A percentile compares a stretch with the other conserved stretches of the same genome.
Evolutionary conservation across 352 stramenopile genomes (phyloP).

Genomic region (Plasmopara halstedii): DNA sequence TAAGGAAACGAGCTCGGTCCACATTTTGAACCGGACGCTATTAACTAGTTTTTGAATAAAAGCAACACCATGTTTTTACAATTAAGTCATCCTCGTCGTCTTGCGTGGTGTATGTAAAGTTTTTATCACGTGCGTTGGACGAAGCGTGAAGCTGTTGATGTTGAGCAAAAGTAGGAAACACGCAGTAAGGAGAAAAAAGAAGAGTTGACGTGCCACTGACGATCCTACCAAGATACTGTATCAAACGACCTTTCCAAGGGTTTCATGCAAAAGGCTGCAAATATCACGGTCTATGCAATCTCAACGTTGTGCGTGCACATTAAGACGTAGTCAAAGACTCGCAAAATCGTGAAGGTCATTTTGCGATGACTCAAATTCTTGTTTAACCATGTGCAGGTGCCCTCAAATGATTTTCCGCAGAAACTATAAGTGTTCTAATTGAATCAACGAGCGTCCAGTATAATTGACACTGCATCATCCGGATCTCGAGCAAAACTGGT

Average conservation of each 20-base stretch:
- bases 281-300: slow-evolving; percentile 87
- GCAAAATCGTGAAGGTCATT: slow-evolving; percentile 42
- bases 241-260: slow-evolving; percentile 80
- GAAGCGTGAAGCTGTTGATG: slow-evolving; percentile 63
- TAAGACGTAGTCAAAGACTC: slow-evolving; percentile 92
- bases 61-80: slow-evolving; percentile 80
- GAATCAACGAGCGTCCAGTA: slow-evolving; percentile 71
- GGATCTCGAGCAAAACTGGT: slow-evolving; percentile 92
- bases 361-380: slow-evolving; percentile 81
- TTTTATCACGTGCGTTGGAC: slow-evolving; percentile 59
- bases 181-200: slow-evolving; percentile 61
- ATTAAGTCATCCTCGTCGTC: slow-evolving; percentile 69
- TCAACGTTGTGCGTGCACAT: slow-evolving; percentile 93
- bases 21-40: slow-evolving; percentile 50
- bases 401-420: slow-evolving; percentile 45
- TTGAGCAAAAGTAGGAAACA: slow-evolving; percentile 80
- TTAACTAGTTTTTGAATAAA: slow-evolving; percentile 55
- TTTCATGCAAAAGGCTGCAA: slow-evolving; percentile 84
- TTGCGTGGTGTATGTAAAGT: slow-evolving; percentile 61
- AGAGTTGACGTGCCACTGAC: slow-evolving; percentile 49
- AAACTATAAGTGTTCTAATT: slow-evolving; percentile 88
- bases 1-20: slow-evolving; percentile 34
- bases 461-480: slow-evolving; percentile 69
- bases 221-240: slow-evolving; percentile 76
- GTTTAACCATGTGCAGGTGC: no score